A percentile compares a stretch with the other conserved stretches of the same genome.
These are phyloP conservation scores for Erythrophleum fordii DNA, from an alignment of 306 rosid species.

Conservation along the genomic window DNA sequence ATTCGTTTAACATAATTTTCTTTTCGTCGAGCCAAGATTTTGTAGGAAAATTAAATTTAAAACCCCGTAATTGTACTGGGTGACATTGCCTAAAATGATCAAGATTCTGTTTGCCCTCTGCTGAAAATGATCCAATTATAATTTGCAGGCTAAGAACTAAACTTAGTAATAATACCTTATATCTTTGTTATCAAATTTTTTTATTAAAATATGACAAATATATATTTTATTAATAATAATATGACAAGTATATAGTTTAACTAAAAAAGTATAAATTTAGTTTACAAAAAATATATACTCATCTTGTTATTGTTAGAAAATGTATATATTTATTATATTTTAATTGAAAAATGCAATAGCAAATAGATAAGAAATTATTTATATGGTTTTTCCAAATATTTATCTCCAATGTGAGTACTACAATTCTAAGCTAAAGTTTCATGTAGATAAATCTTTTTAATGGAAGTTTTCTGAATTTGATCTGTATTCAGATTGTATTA, in stretches of 20 bases:
- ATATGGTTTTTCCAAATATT: no score
- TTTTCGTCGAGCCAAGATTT: conserved; percentile 4
- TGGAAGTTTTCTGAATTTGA: no score
- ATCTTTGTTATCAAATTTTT: no score
- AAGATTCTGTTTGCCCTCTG: neutral
- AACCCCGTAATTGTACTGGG: neutral
- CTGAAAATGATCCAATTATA: neutral
- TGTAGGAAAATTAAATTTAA: conserved; percentile 6
- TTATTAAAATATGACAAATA: no score
- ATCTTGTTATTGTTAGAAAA: no score
- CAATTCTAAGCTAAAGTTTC: neutral
- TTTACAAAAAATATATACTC: neutral
- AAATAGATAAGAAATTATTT: no score
- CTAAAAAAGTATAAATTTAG: neutral
- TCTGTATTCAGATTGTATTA: no score
- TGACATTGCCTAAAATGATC: conserved; percentile 21
- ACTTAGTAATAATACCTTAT: no score
- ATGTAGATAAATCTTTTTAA: no score
- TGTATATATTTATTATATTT: no score
- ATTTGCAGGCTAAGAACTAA: neutral
- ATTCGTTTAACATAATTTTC: neutral
- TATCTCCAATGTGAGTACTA: neutral
- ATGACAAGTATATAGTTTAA: neutral
- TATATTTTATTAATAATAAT: no score
- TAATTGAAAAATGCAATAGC: no score